Evolutionary conservation across 108 stramenopile species (phyloP).

Genomic region (Chaetoceros tenuissimus): DNA sequence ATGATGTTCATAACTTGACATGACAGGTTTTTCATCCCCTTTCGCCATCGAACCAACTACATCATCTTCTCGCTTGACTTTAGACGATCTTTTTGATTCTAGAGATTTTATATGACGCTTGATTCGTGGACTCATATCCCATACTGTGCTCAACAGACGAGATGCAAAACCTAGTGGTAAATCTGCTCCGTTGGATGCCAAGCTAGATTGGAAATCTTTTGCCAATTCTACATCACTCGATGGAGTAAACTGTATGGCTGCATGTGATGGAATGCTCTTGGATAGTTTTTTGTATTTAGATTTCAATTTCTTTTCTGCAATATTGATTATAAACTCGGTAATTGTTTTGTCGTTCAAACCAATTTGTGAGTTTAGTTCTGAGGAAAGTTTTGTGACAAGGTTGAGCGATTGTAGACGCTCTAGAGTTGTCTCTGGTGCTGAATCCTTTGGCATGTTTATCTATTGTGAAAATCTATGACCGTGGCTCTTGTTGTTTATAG

Average conservation of each 20-base stretch:
- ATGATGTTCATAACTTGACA: constrained; percentile 23
- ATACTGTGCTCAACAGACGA: constrained; percentile 44
- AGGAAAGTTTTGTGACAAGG: constrained; percentile 79
- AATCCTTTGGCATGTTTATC: constrained; percentile 4
- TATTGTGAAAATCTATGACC: too few species aligned
- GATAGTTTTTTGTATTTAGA: constrained; percentile 5
- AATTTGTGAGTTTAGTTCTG: constrained; percentile 79
- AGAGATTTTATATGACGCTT: constrained; percentile 34
- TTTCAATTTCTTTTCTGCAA: constrained; percentile 72
- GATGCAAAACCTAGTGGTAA: constrained; percentile 50
- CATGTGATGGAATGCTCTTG: background rate
- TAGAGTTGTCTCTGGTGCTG: constrained; percentile 58
- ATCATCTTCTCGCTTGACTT: constrained; percentile 3
- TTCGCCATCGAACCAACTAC: background rate
- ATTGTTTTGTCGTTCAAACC: constrained; percentile 90
- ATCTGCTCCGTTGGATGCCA: constrained; percentile 63
- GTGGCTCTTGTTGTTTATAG: too few species aligned
- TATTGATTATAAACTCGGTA: constrained; percentile 90
- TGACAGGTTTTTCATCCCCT: constrained; percentile 3
- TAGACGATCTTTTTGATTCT: constrained; percentile 27
- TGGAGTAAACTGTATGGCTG: background rate
- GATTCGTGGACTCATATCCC: constrained; percentile 56
- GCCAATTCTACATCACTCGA: constrained; percentile 13
- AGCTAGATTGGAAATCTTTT: constrained; percentile 25
- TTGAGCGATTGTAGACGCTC: constrained; percentile 89